Evolutionary conservation across 352 stramenopile species (phyloP).

Genomic region (Hyaloperonospora brassicae): DNA sequence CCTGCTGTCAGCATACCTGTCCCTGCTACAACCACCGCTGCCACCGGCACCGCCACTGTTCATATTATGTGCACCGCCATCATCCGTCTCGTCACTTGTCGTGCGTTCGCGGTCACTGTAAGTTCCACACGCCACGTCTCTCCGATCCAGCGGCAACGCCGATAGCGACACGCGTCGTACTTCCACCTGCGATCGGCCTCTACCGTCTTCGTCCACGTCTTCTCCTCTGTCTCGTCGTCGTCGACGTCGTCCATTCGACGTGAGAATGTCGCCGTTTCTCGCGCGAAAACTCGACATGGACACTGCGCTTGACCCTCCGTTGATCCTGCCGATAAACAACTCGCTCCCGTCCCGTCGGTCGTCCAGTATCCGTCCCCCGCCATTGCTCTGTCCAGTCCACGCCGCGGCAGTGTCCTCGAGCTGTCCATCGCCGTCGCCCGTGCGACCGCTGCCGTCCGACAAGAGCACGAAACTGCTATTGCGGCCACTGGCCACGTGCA

Average conservation of each 20-base stretch:
- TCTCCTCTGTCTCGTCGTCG: no score
- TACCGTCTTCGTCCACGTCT: constrained; percentile 2
- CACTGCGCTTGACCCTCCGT: not conserved
- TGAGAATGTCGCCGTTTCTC: constrained; percentile 28
- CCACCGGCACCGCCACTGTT: no score
- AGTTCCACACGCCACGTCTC: constrained; percentile 9
- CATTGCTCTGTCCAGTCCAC: no score
- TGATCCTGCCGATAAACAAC: not conserved
- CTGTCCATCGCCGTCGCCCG: not conserved
- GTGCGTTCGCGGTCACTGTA: constrained; percentile 18
- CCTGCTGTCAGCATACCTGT: not conserved
- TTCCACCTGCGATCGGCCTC: no score
- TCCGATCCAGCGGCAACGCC: constrained; percentile 4
- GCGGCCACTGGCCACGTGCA: not conserved
- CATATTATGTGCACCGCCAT: constrained; percentile 11
- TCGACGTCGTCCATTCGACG: constrained; percentile 20
- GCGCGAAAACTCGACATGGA: not conserved
- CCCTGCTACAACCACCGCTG: not conserved
- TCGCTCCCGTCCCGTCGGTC: no score
- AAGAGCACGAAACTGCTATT: constrained; percentile 12
- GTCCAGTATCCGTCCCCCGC: not conserved
- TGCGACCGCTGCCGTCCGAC: constrained; percentile 1
- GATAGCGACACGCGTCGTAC: constrained; percentile 1
- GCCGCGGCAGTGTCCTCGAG: no score
- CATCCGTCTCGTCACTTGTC: constrained; percentile 25